Base-by-base conservation (phyloP, 495 filamentous ascomycete genomes). In the Talaromyces thailandensis region DNA sequence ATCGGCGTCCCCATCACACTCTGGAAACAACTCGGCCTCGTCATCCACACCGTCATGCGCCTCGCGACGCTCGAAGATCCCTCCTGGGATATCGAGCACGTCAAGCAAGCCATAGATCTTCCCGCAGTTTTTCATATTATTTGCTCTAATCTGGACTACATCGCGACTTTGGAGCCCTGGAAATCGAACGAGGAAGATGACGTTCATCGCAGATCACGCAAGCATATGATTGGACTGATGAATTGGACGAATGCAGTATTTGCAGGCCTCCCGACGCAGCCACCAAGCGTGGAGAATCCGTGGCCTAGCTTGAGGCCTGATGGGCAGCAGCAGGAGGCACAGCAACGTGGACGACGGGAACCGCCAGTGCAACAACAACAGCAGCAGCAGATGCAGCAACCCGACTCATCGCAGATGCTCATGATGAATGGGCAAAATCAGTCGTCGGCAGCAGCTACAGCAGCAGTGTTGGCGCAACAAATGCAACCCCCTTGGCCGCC, bases 21-120 rank as follows among this genome's bases (percentile, higher is more conserved):
- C 32, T 64, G 65, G 65, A 66, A 66, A 53, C 62, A 66, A 40
- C 40, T 66, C 12, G 29, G 43, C 21, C 70, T 71, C 29, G 67
- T 68, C 58, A 31, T 74, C 3, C 55, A 69, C 28, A 58, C 65
- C 0, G 63, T 76, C 7, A 65, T 65, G 18, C 66, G 63, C 14
- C 70, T 79, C 23, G 66, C 65, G 4, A 52, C 69, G 1, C 37
- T 73, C 1, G 70, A 76, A 16, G 73, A 79, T 32, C 70, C 71
- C 21, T 66, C 64, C 6, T 77, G 76, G 73, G 70, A 75, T 62
- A 64, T 69, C 25, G 63, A 52, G 8, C 61, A 62, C 0, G 69
- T 75, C 4, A 62, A 67, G 5, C 62, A 64, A 37, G 62, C 59
- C 28, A 48, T 76, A 8, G 70, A 79, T 52, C 52, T 77, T 37